phyloP scores from a whole-genome alignment of 192 early-diverging fungal species.

The Geranomyces variabilis region DNA sequence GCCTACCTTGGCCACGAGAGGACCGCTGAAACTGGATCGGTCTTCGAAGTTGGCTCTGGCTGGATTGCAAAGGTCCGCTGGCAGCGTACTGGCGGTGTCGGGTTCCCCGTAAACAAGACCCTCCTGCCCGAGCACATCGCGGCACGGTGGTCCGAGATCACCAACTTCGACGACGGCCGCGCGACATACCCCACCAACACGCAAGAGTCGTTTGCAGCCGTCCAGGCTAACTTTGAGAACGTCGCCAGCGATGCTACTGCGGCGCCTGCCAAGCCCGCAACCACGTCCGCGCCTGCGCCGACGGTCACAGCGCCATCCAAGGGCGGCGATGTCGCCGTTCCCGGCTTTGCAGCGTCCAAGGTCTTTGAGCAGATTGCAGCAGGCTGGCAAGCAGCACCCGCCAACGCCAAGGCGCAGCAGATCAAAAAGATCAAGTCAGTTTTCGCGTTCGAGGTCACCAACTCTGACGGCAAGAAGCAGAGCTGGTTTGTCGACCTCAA shows the following conservation, averaged over 20 bases:
- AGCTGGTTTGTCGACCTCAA: slow-evolving; percentile 89
- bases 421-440: slow-evolving; percentile 70
- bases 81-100: slow-evolving; percentile 93
- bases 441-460: slow-evolving; percentile 87
- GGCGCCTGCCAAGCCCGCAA: slow-evolving; percentile 5
- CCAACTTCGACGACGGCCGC: slow-evolving; percentile 94
- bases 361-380: slow-evolving; percentile 73
- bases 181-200: slow-evolving; percentile 82
- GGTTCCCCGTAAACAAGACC: slow-evolving; percentile 81
- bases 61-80: slow-evolving; percentile 78
- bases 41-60: slow-evolving; percentile 62
- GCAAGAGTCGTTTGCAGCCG: slow-evolving; percentile 77
- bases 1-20: slow-evolving; percentile 90
- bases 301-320: not conserved
- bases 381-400: slow-evolving; percentile 22
- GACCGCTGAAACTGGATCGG: slow-evolving; percentile 73
- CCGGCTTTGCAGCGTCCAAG: slow-evolving; percentile 76
- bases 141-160: slow-evolving; percentile 75
- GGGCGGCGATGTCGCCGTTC: slow-evolving; percentile 49
- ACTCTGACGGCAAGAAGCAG: slow-evolving; percentile 69
- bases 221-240: slow-evolving; percentile 84
- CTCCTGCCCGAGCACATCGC: slow-evolving; percentile 88
- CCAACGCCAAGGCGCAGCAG: slow-evolving; percentile 4
- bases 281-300: slow-evolving; percentile 50
- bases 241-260: slow-evolving; percentile 43